phyloP scores from a whole-genome alignment of 345 rosid genomes.

The Abelmoschus esculentus region DNA sequence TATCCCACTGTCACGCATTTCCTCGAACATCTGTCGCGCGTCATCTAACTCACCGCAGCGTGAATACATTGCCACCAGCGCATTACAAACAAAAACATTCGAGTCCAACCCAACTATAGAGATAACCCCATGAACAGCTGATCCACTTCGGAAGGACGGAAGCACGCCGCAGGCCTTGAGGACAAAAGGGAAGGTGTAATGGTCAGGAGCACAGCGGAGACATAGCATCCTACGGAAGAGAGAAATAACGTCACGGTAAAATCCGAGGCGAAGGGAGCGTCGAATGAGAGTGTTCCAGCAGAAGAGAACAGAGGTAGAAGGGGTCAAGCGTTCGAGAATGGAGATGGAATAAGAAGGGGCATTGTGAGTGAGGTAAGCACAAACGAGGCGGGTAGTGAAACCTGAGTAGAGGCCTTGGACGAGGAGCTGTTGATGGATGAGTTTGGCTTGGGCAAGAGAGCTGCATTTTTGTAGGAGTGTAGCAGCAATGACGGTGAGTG shows the following conservation, averaged over 20 bases:
- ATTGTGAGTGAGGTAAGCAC: slow-evolving; percentile 53
- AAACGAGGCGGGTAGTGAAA: slow-evolving; percentile 44
- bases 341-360: slow-evolving; percentile 40
- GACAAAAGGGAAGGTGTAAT: slow-evolving; percentile 67
- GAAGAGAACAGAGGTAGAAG: slow-evolving; percentile 46
- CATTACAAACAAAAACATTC: slow-evolving; percentile 68
- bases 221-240: slow-evolving; percentile 39
- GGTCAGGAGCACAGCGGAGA: slow-evolving; percentile 61
- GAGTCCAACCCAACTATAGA: slow-evolving; percentile 36
- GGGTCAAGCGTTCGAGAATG: slow-evolving; percentile 41
- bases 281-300: slow-evolving; percentile 74
- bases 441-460: slow-evolving; percentile 38
- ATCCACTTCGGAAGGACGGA: slow-evolving; percentile 32
- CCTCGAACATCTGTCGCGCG: slow-evolving; percentile 67
- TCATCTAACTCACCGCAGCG: slow-evolving; percentile 42
- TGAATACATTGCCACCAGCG: slow-evolving; percentile 54
- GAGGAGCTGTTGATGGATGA: slow-evolving; percentile 57
- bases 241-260: slow-evolving; percentile 26
- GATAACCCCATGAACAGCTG: slow-evolving; percentile 43
- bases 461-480: slow-evolving; percentile 52
- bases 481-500: background rate
- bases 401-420: slow-evolving; percentile 36
- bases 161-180: slow-evolving; percentile 69
- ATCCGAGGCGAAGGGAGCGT: slow-evolving; percentile 31
- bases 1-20: slow-evolving; percentile 36